Evolutionary conservation across 2,329 filamentous ascomycete genomes (phyloP).

Genomic region (Colletotrichum sp.): DNA sequence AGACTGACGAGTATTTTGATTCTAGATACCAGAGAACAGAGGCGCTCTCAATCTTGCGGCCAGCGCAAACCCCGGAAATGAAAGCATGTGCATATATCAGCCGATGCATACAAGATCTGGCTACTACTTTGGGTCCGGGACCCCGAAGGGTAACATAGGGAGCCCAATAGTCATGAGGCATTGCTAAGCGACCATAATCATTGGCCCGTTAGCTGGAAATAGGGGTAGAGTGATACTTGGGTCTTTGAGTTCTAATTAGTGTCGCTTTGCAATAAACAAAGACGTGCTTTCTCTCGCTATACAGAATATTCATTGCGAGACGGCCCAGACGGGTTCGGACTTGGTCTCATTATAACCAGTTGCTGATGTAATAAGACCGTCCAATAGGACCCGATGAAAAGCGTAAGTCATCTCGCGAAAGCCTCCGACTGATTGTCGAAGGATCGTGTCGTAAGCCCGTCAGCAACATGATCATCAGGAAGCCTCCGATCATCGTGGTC

Average conservation of each 20-base stretch:
- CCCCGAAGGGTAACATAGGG: neutral
- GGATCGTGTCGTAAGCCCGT: neutral
- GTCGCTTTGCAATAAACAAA: neutral
- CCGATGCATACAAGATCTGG: neutral
- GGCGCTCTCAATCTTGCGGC: neutral
- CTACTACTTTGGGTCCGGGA: neutral
- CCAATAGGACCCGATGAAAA: neutral
- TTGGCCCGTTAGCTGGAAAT: neutral
- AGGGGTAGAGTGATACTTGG: neutral
- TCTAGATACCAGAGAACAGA: neutral
- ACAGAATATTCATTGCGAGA: neutral
- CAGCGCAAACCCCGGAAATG: neutral
- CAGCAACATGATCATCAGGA: neutral
- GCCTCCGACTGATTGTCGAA: neutral
- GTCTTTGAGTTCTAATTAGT: neutral
- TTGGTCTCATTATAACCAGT: neutral
- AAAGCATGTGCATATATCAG: neutral
- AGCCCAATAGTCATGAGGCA: neutral
- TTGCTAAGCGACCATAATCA: neutral
- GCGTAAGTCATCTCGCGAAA: neutral
- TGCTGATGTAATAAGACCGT: neutral
- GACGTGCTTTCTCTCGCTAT: neutral
- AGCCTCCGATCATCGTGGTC: neutral
- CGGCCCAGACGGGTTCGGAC: neutral
- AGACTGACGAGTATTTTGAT: neutral